Conservation (phyloP, 2,329 filamentous ascomycete species). For the Microdochium bolleyi region DNA sequence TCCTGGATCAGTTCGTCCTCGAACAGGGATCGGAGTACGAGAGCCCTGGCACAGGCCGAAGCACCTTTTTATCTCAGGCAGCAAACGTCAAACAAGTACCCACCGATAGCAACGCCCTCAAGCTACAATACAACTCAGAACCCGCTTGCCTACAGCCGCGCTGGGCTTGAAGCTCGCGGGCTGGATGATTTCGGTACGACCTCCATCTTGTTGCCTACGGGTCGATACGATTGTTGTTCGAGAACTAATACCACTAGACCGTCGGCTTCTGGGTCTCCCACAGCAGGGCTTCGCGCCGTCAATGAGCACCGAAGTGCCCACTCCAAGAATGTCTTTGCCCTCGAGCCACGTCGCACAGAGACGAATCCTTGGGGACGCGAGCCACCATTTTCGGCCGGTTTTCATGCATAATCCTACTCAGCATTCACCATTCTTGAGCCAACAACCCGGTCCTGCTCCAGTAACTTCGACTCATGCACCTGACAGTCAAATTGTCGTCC, state of each 20-base stretch:
- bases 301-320: background rate
- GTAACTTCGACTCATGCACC: background rate
- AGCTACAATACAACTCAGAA: background rate
- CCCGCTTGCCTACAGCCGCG: background rate
- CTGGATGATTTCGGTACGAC: constrained; percentile 20
- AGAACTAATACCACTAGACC: constrained; percentile 10
- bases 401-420: constrained; percentile 6
- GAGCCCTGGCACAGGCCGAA: background rate
- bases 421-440: constrained; percentile 9
- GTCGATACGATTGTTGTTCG: no score
- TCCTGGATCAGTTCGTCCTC: background rate
- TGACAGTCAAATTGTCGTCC: background rate
- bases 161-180: background rate
- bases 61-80: background rate
- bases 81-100: background rate
- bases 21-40: background rate
- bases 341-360: constrained; percentile 1
- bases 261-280: constrained; percentile 12
- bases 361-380: constrained; percentile 20
- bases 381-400: constrained; percentile 19
- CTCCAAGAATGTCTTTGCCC: background rate
- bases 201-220: no score
- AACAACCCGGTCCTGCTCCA: constrained; percentile 6
- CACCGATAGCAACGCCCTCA: background rate
- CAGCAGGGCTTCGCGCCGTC: background rate